Evolutionary conservation across 2,329 filamentous ascomycete genomes (phyloP).

Genomic region (Conoideocrella luteorostrata): DNA sequence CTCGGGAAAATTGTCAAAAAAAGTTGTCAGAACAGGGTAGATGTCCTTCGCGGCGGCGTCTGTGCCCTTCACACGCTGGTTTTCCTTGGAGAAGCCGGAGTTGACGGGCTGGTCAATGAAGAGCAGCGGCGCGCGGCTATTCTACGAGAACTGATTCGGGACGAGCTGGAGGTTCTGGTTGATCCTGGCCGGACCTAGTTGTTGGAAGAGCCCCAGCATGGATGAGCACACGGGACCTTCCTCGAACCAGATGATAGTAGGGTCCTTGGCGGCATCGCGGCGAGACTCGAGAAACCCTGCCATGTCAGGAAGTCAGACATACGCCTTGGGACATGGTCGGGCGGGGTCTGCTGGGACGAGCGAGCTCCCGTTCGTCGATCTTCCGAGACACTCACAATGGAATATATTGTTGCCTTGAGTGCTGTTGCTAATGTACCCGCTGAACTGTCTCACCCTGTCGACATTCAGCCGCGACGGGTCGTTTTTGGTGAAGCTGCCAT

Average conservation of each 20-base stretch:
- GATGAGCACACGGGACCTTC: slow-evolving; percentile 95
- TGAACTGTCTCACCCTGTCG: background rate
- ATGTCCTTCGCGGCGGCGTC: slow-evolving; percentile 93
- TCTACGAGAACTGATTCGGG: slow-evolving; percentile 88
- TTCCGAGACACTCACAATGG: background rate
- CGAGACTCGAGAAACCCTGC: slow-evolving; percentile 99
- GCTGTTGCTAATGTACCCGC: background rate
- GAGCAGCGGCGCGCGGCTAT: slow-evolving; percentile 93
- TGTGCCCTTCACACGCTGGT: slow-evolving; percentile 80
- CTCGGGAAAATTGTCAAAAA: slow-evolving; percentile 97
- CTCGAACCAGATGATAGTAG: slow-evolving; percentile 88
- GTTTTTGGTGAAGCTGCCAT: background rate
- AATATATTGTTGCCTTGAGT: background rate
- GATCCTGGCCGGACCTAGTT: slow-evolving; percentile 83
- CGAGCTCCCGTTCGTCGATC: no score
- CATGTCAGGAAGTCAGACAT: no score
- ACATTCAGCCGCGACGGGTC: background rate
- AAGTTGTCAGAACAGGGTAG: slow-evolving; percentile 90
- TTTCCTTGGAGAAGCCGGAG: slow-evolving; percentile 94
- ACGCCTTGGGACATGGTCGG: no score
- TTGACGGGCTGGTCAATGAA: slow-evolving; percentile 99
- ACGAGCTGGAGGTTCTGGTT: slow-evolving; percentile 73
- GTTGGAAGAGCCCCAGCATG: slow-evolving; percentile 91
- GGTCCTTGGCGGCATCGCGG: slow-evolving; percentile 92
- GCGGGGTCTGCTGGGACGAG: no score